These are phyloP conservation scores for Trametes maxima DNA, from an alignment of 768 basidiomycete species.

Conservation along the genomic window DNA sequence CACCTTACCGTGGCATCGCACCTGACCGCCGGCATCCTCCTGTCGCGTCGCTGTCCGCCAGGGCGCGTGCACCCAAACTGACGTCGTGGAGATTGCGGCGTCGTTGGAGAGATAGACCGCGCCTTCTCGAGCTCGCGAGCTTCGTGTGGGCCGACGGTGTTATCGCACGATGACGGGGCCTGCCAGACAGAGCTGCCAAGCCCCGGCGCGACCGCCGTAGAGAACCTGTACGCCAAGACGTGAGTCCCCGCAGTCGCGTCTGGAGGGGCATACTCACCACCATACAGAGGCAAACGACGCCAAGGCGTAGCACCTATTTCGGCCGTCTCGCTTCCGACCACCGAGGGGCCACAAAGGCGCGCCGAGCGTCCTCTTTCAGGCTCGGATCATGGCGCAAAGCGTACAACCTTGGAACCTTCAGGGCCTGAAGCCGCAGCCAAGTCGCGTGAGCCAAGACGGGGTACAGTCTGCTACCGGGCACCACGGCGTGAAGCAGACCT, in stretches of 20 bases:
- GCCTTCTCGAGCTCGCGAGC: neutral
- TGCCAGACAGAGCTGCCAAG: constrained; percentile 1
- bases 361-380: too few species aligned
- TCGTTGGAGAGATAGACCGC: neutral
- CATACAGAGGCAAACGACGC: neutral
- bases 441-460: neutral
- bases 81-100: neutral
- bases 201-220: neutral
- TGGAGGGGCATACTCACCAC: neutral
- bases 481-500: neutral
- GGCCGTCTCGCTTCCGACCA: too few species aligned
- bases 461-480: neutral
- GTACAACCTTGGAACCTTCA: neutral
- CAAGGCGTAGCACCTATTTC: too few species aligned
- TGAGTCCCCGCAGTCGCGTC: neutral
- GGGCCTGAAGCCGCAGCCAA: neutral
- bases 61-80: neutral
- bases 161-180: neutral
- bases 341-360: too few species aligned
- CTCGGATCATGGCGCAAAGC: too few species aligned
- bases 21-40: neutral
- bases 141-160: neutral
- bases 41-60: neutral
- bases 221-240: neutral
- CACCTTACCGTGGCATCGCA: neutral